Conservation (phyloP, 2,329 filamentous ascomycete genomes). For the Trichophyton simii region DNA sequence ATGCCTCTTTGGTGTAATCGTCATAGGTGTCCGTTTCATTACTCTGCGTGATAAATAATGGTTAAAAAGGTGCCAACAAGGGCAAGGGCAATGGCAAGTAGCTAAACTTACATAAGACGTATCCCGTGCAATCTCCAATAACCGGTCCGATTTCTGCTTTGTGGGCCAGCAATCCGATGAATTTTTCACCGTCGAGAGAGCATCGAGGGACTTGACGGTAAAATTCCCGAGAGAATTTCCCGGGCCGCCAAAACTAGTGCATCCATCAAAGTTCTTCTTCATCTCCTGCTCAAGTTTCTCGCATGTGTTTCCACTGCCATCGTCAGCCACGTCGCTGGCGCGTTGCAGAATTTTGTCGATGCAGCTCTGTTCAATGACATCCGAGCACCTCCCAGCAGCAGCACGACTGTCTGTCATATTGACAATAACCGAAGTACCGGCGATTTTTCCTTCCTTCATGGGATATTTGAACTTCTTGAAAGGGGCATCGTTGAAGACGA, state of each 20-base stretch:
- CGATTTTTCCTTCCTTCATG: slow-evolving; percentile 3
- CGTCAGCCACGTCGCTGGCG: not conserved
- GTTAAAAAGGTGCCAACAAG: not conserved
- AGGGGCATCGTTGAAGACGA: slow-evolving; percentile 13
- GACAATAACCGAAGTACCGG: not conserved
- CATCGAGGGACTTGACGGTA: not conserved
- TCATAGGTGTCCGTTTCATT: slow-evolving; percentile 3
- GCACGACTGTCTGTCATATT: not conserved
- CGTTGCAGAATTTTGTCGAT: slow-evolving; percentile 11
- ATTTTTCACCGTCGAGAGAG: not conserved
- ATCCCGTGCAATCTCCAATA: not conserved
- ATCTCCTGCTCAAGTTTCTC: not conserved
- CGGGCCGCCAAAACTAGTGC: not conserved
- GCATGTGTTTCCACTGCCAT: not conserved
- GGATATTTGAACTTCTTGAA: slow-evolving; percentile 6
- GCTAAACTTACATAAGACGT: not conserved
- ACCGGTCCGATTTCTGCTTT: not conserved
- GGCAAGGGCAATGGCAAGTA: no score
- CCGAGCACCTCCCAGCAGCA: slow-evolving; percentile 10
- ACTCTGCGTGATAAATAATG: not conserved
- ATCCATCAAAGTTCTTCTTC: not conserved
- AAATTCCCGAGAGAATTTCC: not conserved
- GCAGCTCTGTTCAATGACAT: slow-evolving; percentile 11
- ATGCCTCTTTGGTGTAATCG: slow-evolving; percentile 8
- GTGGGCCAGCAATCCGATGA: not conserved